Evolutionary conservation across 345 rosid genomes (phyloP), one percentile per base, ranked within the genome.

Genomic region (Eucalyptus leucophloia): DNA sequence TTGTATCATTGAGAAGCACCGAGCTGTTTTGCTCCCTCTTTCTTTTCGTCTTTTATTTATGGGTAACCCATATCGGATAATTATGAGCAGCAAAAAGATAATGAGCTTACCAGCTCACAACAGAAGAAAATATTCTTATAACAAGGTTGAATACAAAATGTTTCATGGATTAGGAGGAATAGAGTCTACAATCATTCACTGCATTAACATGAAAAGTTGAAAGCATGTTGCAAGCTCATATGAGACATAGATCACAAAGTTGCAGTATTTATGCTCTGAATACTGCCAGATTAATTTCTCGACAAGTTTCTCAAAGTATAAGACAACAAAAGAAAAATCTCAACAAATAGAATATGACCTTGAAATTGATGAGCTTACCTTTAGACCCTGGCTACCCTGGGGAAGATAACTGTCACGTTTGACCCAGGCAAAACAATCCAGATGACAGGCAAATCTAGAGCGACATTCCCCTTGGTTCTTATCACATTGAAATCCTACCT

Each of bases 351-450:
- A 58, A 9, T 40, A 86, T 72, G 47, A 90, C 87, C 87, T 86
- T 49, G 86, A 86, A 28, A 83, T 72, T n/a, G 87, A 89, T 62
- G 21, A 89, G 58, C 86, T 91, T 90, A 96, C 99, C 98, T 98
- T 98, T 89, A 97, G 94, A 93, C 99, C 99, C 2, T 98, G 99
- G 92, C 99, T 98, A 87, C 99, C 99, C 88, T 98, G 99, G 88
- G 99, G 99, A 54, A 98, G 98, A 95, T 98, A 98, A 92, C 99
- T 98, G 88, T 98, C 99, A 92, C 99, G 99, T 92, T 97, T 98
- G 91, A 98, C 99, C 99, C 99, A 98, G 90, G 99, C 99, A 93
- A 95, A 96, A 94, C 99, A 98, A 93, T 98, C 99, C 92, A 98
- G 93, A 94, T 98, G 99, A 92, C 99, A 98, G 88, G 96, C 94